Percentiles rank a stretch among this genome's conserved stretches.
phyloP scores from a whole-genome alignment of 2,329 filamentous ascomycete species.

The Pestalotiopsis sp. region DNA sequence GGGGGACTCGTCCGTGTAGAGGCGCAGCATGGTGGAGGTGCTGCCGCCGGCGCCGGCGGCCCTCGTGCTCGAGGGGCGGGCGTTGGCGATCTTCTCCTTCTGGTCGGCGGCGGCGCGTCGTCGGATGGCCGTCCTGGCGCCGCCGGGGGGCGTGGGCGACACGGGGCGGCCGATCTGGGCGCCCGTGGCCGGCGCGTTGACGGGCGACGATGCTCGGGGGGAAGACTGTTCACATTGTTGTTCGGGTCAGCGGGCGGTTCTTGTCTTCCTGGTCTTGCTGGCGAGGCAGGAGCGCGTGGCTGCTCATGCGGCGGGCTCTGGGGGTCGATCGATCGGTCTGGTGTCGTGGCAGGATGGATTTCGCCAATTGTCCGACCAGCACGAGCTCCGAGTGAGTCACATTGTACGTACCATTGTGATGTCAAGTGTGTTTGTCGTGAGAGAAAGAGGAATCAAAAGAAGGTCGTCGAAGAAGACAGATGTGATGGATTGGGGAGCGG shows the following conservation, averaged over 20 bases:
- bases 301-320: too few species aligned
- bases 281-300: too few species aligned
- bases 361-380: background rate
- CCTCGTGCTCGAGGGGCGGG: constrained; percentile 86
- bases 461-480: constrained; percentile 19
- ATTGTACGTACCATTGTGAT: constrained; percentile 21
- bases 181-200: constrained; percentile 62
- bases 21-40: constrained; percentile 98
- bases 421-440: constrained; percentile 10
- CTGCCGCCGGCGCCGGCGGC: constrained; percentile 93
- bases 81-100: constrained; percentile 96
- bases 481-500: constrained; percentile 18
- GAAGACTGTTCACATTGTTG: constrained; percentile 48
- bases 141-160: constrained; percentile 87
- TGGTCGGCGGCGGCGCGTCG: constrained; percentile 94
- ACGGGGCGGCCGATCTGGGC: constrained; percentile 75
- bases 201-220: constrained; percentile 62
- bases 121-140: constrained; percentile 92
- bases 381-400: background rate
- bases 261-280: too few species aligned
- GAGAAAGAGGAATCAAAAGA: constrained; percentile 18
- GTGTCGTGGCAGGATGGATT: background rate
- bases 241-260: background rate
- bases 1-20: constrained; percentile 98
- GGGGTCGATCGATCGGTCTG: background rate